Conservation (phyloP, 129 eudicot species). For the Kitagawia praeruptora region DNA sequence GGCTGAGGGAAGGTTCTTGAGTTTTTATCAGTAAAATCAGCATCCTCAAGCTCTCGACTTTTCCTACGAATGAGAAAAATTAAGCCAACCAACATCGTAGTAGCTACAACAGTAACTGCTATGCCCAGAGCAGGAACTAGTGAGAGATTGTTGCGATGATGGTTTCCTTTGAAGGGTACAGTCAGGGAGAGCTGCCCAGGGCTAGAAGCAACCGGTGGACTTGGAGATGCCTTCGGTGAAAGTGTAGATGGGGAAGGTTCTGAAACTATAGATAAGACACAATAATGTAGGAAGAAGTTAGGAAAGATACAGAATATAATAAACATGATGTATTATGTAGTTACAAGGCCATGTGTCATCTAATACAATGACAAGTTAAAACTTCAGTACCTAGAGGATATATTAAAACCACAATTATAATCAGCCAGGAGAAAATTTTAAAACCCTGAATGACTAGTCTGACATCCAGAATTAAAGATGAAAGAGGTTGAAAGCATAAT, state of each 20-base stretch:
- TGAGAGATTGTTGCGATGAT: slow-evolving; percentile 51
- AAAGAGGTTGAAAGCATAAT: not conserved
- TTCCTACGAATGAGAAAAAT: slow-evolving; percentile 65
- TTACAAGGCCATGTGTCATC: not conserved
- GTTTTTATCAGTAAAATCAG: slow-evolving; percentile 28
- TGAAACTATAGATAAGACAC: slow-evolving; percentile 19
- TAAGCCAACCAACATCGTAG: slow-evolving; percentile 44
- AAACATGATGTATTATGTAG: not conserved
- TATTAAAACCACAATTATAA: not conserved
- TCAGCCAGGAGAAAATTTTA: not conserved
- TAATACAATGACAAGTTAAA: not conserved
- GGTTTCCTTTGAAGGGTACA: slow-evolving; percentile 27
- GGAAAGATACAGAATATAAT: not conserved
- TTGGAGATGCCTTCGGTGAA: slow-evolving; percentile 57
- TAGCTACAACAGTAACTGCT: slow-evolving; percentile 58
- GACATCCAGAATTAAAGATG: not conserved
- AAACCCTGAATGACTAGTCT: not conserved
- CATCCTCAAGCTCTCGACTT: slow-evolving; percentile 52
- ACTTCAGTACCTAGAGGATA: not conserved
- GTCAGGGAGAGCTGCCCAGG: slow-evolving; percentile 62
- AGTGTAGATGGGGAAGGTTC: slow-evolving; percentile 29
- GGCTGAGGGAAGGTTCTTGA: slow-evolving; percentile 44
- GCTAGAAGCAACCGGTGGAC: slow-evolving; percentile 52
- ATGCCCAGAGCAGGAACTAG: slow-evolving; percentile 57
- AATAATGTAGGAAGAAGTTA: not conserved